Base-by-base conservation (phyloP, 495 filamentous ascomycete genomes). In the Xylaria nigripes region DNA sequence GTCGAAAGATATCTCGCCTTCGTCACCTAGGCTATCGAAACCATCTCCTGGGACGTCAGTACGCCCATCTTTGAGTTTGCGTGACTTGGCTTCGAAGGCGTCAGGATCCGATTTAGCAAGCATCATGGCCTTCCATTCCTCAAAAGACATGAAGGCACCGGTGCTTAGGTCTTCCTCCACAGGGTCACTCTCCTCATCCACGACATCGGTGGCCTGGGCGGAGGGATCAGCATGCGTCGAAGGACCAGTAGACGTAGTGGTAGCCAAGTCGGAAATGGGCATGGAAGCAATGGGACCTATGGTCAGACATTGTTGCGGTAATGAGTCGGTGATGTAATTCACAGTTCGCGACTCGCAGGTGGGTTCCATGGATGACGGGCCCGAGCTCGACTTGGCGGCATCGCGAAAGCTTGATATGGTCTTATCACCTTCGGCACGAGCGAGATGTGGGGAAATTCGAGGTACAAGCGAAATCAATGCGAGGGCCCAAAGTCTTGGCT, bases 51-150 rank as follows among this genome's bases (percentile, higher is more conserved):
- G 55, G n/a, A 65, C 60, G n/a, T 69, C 65, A 30, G 55, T 65
- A 21, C 62, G 56, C 41, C 65, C 68, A 30, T 73, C 71, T 27
- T 66, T 70, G 22, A 57, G 65, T 53, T 62, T 73, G 45, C 76
- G 76, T 3, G 75, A 65, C 25, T 82, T 85, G 24, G 90, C 76
- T 59, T 85, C 80, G 51, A 93, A 83, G 8, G 81, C 82, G 19
- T 90, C 90, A 62, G 94, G 91, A 2, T 89, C 93, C 3, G 81
- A 85, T 62, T 88, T 89, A 30, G 83, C 89, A 12, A 96, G 74
- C 68, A 95, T 96, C 74, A 91, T 87, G 62, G 87, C 88, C 72
- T 94, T 96, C 93, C 93, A 98, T 59, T 97, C 92, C 63, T 96
- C 93, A 61, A 98, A 98, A 0, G 93, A 96, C 48, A 98, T 85